These are phyloP conservation scores for Colletotrichum brevisporum DNA, from an alignment of 2,329 filamentous ascomycete species.

Conservation along the genomic window DNA sequence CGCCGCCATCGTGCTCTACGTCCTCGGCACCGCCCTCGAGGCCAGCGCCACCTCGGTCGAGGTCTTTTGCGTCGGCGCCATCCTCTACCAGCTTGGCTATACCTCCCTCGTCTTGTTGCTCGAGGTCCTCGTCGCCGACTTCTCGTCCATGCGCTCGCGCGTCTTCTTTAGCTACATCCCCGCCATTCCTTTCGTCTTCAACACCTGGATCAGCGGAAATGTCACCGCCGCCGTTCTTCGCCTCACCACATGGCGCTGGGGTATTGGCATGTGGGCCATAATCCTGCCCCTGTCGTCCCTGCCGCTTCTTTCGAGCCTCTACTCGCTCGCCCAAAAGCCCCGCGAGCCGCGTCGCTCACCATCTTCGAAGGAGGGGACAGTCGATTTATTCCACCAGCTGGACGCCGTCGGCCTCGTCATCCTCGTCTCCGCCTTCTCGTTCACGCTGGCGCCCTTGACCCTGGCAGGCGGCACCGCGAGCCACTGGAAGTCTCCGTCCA, in stretches of 20 bases:
- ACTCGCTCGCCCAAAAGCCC: constrained; percentile 58
- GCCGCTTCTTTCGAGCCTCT: constrained; percentile 62
- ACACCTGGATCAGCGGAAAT: constrained; percentile 75
- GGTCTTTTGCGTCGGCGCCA: constrained; percentile 66
- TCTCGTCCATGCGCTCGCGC: constrained; percentile 71
- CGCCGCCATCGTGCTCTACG: constrained; percentile 69
- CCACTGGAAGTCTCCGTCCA: constrained; percentile 65
- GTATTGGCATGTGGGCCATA: constrained; percentile 75
- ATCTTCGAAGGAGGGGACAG: constrained; percentile 48
- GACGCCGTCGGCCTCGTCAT: constrained; percentile 65
- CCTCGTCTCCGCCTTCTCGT: constrained; percentile 60
- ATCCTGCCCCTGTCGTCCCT: constrained; percentile 70
- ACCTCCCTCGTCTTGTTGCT: constrained; percentile 70
- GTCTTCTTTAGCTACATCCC: constrained; percentile 75
- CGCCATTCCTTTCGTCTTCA: constrained; percentile 70
- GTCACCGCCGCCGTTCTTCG: constrained; percentile 65
- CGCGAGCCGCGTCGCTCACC: constrained; percentile 45
- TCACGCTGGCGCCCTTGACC: constrained; percentile 66
- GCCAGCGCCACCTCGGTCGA: constrained; percentile 62
- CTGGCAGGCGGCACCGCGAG: constrained; percentile 64
- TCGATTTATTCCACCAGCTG: constrained; percentile 69
- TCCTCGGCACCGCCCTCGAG: constrained; percentile 68
- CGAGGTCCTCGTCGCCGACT: constrained; percentile 73
- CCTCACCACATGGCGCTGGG: constrained; percentile 71
- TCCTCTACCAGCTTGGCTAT: constrained; percentile 72